Conservation (phyloP, 306 rosid species). For the Alnus glutinosa region DNA sequence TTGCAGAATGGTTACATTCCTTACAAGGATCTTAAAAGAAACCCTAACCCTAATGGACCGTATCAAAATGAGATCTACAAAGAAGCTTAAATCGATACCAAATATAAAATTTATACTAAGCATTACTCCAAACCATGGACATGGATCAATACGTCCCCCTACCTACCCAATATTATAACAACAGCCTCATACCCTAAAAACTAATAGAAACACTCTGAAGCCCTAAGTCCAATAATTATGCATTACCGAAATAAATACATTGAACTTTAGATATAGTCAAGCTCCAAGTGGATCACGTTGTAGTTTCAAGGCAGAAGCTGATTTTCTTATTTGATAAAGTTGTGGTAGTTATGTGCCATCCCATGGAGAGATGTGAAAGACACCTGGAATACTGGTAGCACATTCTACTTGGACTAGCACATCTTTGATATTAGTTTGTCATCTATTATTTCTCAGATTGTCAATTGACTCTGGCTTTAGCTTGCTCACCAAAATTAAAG, state of each 20-base stretch:
- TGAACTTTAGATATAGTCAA: slow-evolving; percentile 1
- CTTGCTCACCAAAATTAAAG: slow-evolving; percentile 6
- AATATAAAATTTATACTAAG: too few species aligned
- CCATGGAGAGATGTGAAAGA: neutral
- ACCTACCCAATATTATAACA: too few species aligned
- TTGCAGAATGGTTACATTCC: too few species aligned
- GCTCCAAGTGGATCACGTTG: neutral
- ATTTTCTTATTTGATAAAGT: neutral
- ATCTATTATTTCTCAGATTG: slow-evolving; percentile 4
- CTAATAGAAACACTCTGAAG: neutral
- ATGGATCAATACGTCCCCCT: too few species aligned
- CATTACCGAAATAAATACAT: neutral
- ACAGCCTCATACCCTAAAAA: too few species aligned
- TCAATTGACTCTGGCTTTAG: slow-evolving; percentile 9
- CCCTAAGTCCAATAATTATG: neutral
- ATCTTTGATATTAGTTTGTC: neutral
- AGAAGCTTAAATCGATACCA: too few species aligned
- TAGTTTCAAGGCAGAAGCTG: neutral
- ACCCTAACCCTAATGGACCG: too few species aligned
- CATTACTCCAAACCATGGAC: too few species aligned
- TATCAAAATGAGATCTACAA: too few species aligned
- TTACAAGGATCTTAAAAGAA: too few species aligned
- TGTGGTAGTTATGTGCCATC: neutral
- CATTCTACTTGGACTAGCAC: neutral
- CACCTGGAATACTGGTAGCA: neutral